Evolutionary conservation across 805 yeast species (phyloP).

Genomic region (Jamesozyma spencerorum): DNA sequence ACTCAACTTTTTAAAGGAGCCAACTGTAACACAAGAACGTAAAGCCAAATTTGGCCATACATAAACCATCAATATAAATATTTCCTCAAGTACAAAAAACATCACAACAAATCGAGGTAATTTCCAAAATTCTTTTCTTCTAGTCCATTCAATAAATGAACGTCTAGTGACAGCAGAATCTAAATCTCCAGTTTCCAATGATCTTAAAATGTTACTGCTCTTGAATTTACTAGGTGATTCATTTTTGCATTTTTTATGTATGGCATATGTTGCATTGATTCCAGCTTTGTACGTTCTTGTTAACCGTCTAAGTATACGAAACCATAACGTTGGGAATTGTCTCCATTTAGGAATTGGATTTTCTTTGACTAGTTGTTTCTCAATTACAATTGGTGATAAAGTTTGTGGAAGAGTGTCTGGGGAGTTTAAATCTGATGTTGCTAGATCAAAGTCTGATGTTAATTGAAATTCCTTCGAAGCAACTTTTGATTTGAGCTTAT

Average conservation of each 20-base stretch:
- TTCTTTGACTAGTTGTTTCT: constrained; percentile 19
- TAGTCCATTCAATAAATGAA: constrained; percentile 35
- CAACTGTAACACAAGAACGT: constrained; percentile 48
- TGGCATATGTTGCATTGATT: constrained; percentile 34
- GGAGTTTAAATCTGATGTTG: constrained; percentile 19
- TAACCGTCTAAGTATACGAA: constrained; percentile 37
- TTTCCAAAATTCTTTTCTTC: constrained; percentile 39
- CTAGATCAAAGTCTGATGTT: neutral
- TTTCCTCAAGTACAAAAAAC: constrained; percentile 42
- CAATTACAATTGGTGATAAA: constrained; percentile 12
- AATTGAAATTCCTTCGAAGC: constrained; percentile 2
- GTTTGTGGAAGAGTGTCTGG: constrained; percentile 28
- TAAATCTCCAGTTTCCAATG: neutral
- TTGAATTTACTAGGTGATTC: neutral
- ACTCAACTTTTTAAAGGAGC: constrained; percentile 25
- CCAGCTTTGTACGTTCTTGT: constrained; percentile 52
- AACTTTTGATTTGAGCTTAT: constrained; percentile 1
- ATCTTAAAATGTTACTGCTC: neutral
- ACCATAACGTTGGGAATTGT: constrained; percentile 29
- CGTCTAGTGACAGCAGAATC: constrained; percentile 31
- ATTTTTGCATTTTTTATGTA: constrained; percentile 2
- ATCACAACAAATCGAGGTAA: constrained; percentile 45
- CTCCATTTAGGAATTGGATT: constrained; percentile 25
- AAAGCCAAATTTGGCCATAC: constrained; percentile 48
- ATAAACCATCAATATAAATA: constrained; percentile 45